Base-by-base conservation (phyloP, 169 alveolate species). In the Plasmodium malariae region DNA sequence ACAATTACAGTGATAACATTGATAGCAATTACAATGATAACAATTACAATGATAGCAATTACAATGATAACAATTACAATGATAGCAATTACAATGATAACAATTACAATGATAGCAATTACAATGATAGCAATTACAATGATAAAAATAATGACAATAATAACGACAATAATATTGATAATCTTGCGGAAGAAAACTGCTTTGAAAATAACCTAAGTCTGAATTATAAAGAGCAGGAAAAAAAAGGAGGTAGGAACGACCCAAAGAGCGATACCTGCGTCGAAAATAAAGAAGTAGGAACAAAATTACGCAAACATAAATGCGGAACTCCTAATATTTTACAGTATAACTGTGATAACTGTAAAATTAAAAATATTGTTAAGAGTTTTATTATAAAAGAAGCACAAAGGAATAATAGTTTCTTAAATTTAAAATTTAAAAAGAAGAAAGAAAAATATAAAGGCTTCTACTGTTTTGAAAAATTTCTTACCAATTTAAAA, bases 311-410 rank as follows among this genome's bases (percentile, higher is more conserved):
- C n/a, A n/a, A n/a, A n/a, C n/a, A n/a, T n/a, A n/a, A n/a, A n/a
- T n/a, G n/a, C n/a, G 28, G 14, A 24, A 37, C 14, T 2, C 19
- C 78, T 43, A 17, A 34, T 21, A 26, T 67, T 37, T 9, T 63
- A 36, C 59, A 86, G 4, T 57, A 86, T 34, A 17, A 54, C 54
- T 86, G 92, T 43, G 92, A 86, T 28, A 86, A 55, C 28, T 86
- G 92, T 49, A 86, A 86, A 86, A 51, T 86, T 48, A 86, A 74
- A 70, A 68, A 86, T 49, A 36, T 70, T 12, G 43, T 59, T 19
- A 70, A 70, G 17, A 26, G n/a, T 9, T 57, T 86, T 86, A 55
- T 86, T 24, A 49, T 51, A 4, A 86, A 67, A 68, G 92, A 86
- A 37, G 40, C 76, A 3, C 76, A 86, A 86, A 48, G 48, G 43